Conservation (phyloP, 192 early-diverging fungal species). For the Thoreauomyces humboldtii region DNA sequence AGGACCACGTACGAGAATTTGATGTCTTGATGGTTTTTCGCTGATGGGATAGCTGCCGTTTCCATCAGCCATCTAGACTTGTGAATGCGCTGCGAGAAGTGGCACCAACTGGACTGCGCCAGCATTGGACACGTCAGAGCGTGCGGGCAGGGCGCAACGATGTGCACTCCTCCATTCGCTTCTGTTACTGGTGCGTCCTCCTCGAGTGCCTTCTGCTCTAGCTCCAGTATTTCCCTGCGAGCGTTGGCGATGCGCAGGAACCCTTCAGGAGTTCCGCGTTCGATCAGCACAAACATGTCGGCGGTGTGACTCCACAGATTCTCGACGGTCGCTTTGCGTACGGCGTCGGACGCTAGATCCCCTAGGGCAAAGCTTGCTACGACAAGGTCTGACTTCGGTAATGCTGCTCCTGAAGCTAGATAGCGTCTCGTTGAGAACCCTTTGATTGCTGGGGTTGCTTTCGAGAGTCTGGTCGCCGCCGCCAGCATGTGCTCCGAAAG, state of each 20-base stretch:
- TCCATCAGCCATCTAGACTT: slow-evolving; percentile 57
- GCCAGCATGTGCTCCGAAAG: slow-evolving; percentile 74
- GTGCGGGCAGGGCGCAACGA: slow-evolving; percentile 82
- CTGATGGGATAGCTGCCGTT: not conserved
- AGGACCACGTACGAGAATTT: slow-evolving; percentile 79
- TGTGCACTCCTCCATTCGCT: slow-evolving; percentile 47
- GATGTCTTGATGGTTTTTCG: slow-evolving; percentile 62
- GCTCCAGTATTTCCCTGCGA: slow-evolving; percentile 61
- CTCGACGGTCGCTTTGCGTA: slow-evolving; percentile 64
- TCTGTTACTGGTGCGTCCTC: not conserved
- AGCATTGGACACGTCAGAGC: slow-evolving; percentile 69
- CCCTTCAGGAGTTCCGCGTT: slow-evolving; percentile 75
- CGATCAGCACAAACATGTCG: slow-evolving; percentile 76
- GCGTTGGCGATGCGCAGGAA: slow-evolving; percentile 66
- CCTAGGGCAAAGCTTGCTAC: slow-evolving; percentile 69
- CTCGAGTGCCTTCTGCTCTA: slow-evolving; percentile 21
- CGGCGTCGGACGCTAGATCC: slow-evolving; percentile 66
- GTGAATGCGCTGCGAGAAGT: slow-evolving; percentile 78
- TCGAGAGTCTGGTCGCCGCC: slow-evolving; percentile 37
- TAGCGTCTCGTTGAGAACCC: slow-evolving; percentile 55
- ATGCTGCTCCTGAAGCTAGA: slow-evolving; percentile 45
- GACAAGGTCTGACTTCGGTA: slow-evolving; percentile 62
- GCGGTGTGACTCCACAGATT: slow-evolving; percentile 76
- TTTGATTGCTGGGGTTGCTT: slow-evolving; percentile 1
- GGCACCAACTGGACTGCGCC: slow-evolving; percentile 65